A percentile compares a stretch with the other conserved stretches of the same genome.
Evolutionary conservation across 2,329 filamentous ascomycete species (phyloP).

Genomic region (Neopestalotiopsis sp.): DNA sequence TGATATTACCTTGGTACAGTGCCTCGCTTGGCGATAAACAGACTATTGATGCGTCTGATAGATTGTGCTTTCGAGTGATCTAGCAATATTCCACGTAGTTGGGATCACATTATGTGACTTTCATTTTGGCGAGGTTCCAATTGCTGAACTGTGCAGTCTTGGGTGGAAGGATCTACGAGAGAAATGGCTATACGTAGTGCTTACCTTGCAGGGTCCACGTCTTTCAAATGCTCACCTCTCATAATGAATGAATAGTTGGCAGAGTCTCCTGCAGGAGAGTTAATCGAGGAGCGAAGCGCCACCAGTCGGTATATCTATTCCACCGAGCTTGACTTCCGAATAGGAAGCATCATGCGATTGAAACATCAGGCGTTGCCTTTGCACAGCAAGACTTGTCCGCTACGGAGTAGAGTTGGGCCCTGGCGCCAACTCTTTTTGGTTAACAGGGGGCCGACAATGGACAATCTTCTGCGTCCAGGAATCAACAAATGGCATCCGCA

Average conservation of each 20-base stretch:
- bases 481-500: not conserved
- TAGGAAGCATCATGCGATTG: conserved; percentile 4
- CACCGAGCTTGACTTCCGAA: conserved; percentile 5
- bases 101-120: not conserved
- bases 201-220: not conserved
- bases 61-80: too few relatives aligned
- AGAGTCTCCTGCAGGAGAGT: not conserved
- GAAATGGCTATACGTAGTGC: not conserved
- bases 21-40: not conserved
- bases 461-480: not conserved
- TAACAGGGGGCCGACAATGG: not conserved
- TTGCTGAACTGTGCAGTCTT: not conserved
- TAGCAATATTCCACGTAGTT: too few relatives aligned
- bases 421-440: not conserved
- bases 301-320: conserved; percentile 15
- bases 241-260: not conserved
- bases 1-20: not conserved
- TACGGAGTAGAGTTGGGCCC: not conserved
- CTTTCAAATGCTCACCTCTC: not conserved
- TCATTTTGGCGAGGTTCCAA: not conserved
- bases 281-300: not conserved
- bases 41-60: not conserved
- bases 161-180: not conserved
- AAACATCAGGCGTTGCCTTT: not conserved
- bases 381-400: not conserved